Evolutionary conservation across 805 yeast species (phyloP), one percentile per base, ranked within the genome.

Genomic region (Teunomyces stri): DNA sequence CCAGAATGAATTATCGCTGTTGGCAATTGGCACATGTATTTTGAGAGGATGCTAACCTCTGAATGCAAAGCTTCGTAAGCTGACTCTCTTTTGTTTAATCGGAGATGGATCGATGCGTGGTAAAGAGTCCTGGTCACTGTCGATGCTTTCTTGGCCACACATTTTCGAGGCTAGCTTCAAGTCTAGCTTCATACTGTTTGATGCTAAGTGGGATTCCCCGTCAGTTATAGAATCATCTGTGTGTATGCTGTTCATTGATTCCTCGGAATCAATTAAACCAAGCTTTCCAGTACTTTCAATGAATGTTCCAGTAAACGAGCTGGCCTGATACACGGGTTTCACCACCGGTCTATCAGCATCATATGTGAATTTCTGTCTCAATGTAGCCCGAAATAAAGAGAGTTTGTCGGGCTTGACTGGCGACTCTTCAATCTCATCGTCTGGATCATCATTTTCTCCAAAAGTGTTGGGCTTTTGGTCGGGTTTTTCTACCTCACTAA

Each of bases 1-100:
- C 21, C 69, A 66, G 44, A 50, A 44, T 5, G 45, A 53, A 6
- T 50, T 77, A 4, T 72, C 80, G 3, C 65, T 75, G 44, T 66
- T 74, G 35, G 68, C 74, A 5, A 74, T 79, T 5, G 74, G 75
- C 44, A 70, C 79, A 3, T 76, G 80, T 49, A 70, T 75, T 43
- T 53, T 78, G 46, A 66, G 84, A 58, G 84, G 84, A 4, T 55
- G 51, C 30, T 67, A 52, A 15, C 58, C 54, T 36, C 51, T 47
- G 42, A 50, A 58, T 46, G 62, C 62, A 51, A 57, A 58, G 37
- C 43, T 51, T 16, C 43, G 41, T 31, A 44, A 44, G 28, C 27
- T 46, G 6, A 47, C 31, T n/a, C 51, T 20, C 22, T 18, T 30
- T 13, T n/a, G 38, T 20, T 22, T 36, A 12, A 15, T 37, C 13